Percentiles rank a stretch among this genome's conserved stretches.
Conservation (phyloP, 2,329 filamentous ascomycete species). For the Exophiala bonariae region DNA sequence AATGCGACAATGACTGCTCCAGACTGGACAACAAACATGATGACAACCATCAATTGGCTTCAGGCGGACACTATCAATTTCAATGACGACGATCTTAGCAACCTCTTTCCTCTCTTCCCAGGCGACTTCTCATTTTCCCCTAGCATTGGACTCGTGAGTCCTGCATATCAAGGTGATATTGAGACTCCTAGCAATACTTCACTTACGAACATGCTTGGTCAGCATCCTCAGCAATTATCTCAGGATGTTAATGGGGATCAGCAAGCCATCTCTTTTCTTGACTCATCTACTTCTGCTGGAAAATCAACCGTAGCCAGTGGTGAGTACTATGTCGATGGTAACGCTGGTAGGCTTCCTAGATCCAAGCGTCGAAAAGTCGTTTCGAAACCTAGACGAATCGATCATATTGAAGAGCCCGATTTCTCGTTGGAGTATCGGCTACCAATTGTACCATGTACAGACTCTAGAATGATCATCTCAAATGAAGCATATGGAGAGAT, state of each 20-base stretch:
- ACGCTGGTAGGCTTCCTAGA: conserved; percentile 29
- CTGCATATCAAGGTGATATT: neutral
- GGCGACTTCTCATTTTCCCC: conserved; percentile 7
- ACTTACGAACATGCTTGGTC: neutral
- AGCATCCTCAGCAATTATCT: neutral
- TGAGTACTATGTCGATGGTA: conserved; percentile 33
- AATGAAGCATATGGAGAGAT: conserved; percentile 3
- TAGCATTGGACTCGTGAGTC: conserved; percentile 7
- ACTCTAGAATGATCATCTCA: neutral
- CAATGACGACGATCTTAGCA: conserved; percentile 4
- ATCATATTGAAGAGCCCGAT: neutral
- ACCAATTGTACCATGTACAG: neutral
- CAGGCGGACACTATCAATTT: conserved; percentile 28
- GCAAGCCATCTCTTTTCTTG: neutral
- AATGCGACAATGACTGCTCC: neutral
- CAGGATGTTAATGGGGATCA: neutral
- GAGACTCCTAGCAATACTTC: neutral
- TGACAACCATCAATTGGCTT: conserved; percentile 40
- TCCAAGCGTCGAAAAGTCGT: conserved; percentile 18
- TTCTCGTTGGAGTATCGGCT: neutral
- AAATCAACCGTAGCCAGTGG: conserved; percentile 9
- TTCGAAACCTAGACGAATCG: neutral
- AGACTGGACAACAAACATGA: conserved; percentile 17
- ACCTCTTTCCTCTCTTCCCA: conserved; percentile 8
- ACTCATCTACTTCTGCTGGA: neutral